Evolutionary conservation across 2,329 filamentous ascomycete species (phyloP), one percentile per base, ranked within the genome.

Genomic region (Trichoderma sp.): DNA sequence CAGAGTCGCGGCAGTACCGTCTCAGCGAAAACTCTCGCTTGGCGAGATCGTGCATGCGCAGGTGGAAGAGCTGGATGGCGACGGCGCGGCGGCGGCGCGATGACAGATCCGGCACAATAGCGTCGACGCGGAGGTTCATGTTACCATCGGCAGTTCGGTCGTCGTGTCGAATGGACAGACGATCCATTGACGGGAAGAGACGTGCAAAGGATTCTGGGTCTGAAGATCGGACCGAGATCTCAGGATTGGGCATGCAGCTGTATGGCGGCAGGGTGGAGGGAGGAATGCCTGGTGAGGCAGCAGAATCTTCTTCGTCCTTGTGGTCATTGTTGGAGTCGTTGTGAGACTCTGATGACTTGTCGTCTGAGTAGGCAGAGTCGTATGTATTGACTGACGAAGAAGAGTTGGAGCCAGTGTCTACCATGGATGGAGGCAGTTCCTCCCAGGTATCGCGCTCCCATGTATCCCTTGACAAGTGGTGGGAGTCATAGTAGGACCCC

Each of bases 61-160:
- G 84, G 79, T 99, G 95, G 81, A 97, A 98, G 59, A 99, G 89
- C 77, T 90, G 88, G 13, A 89, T 81, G 5, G 89, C 92, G 19
- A 72, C 62, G n/a, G 68, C 40, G 16, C 67, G 47, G 21, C 65
- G 63, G 11, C 63, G 57, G 4, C 47, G 87, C 74, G 89, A 88
- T 72, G 89, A 87, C 72, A 87, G 87, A 52, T 87, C 86, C 24
- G 73, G 68, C 57, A 92, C 87, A 72, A 92, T 84, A 6, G 93
- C 95, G 77, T 97, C 94, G 70, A 98, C 86, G 37, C 94, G 90
- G 69, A 99, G 85, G 78, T 98, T 98, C 93, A 97, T 96, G 83
- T 97, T 97, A 43, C 95, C 95, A 78, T 99, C 95, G 4, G 90
- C 81, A 0, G 94, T 96, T 60, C 92, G 89, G 80, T 97, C 93